phyloP scores from a whole-genome alignment of 208 protist species.

The Leishmania aethiopica region DNA sequence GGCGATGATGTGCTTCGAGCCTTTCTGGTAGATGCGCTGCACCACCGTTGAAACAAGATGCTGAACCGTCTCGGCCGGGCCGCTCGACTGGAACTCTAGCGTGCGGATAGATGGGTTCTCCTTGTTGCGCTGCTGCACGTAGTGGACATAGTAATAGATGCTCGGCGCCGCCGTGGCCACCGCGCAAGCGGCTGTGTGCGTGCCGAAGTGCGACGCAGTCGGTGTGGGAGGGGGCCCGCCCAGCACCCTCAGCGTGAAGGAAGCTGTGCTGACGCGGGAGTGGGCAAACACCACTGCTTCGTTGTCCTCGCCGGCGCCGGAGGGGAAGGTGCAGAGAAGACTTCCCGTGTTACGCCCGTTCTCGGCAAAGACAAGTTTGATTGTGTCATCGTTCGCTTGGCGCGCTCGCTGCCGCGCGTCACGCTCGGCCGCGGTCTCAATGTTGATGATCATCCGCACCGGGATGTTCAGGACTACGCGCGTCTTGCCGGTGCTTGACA shows the following conservation, averaged over 20 bases:
- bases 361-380: constrained; percentile 33
- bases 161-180: not conserved
- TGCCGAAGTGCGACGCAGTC: constrained; percentile 8
- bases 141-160: constrained; percentile 58
- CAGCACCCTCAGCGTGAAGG: constrained; percentile 9
- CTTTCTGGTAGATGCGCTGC: constrained; percentile 51
- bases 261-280: constrained; percentile 41
- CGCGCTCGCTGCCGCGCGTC: constrained; percentile 42
- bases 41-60: constrained; percentile 40
- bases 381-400: constrained; percentile 30
- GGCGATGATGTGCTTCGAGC: constrained; percentile 59
- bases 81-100: constrained; percentile 47
- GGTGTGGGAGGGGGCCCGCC: constrained; percentile 2
- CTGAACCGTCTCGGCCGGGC: constrained; percentile 22
- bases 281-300: constrained; percentile 38
- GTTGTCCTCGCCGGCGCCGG: constrained; percentile 4
- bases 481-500: constrained; percentile 24
- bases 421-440: constrained; percentile 62
- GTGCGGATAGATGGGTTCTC: constrained; percentile 51
- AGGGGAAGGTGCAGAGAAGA: constrained; percentile 27
- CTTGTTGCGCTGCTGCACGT: constrained; percentile 35
- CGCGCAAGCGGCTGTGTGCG: not conserved
- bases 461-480: constrained; percentile 59
- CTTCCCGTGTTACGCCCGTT: constrained; percentile 5
- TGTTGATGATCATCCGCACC: constrained; percentile 56